phyloP scores from a whole-genome alignment of 208 protist genomes.

The Trypanosoma avium region DNA sequence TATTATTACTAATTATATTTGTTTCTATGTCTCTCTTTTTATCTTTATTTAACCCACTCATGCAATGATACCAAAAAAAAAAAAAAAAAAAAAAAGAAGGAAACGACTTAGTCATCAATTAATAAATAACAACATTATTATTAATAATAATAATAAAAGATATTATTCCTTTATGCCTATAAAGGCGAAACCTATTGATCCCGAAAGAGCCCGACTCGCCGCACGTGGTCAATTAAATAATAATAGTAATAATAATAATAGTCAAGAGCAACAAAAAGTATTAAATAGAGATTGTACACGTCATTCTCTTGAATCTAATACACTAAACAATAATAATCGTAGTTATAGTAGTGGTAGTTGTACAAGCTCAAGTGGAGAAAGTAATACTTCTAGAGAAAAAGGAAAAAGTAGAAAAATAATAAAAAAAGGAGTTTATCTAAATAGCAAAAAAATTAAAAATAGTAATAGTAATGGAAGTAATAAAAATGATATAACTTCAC shows the following conservation, averaged over 20 bases:
- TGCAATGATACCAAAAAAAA: no score
- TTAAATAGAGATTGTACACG: no score
- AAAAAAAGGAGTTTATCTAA: not conserved
- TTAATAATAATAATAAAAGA: conserved; percentile 18
- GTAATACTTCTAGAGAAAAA: not conserved
- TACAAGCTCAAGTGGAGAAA: conserved; percentile 25
- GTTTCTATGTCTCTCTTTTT: no score
- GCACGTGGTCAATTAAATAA: conserved; percentile 46
- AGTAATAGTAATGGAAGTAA: no score
- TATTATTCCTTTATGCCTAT: conserved; percentile 54
- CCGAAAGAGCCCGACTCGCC: conserved; percentile 43
- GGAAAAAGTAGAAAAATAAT: not conserved
- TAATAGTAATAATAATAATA: conserved; percentile 26
- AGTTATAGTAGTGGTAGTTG: conserved; percentile 33
- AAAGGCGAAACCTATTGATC: conserved; percentile 74
- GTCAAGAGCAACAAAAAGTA: no score
- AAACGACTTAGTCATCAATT: no score
- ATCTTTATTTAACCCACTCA: no score
- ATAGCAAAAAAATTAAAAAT: not conserved
- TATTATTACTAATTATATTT: no score
- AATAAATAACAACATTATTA: no score
- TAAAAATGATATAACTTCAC: not conserved
- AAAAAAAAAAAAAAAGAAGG: no score
- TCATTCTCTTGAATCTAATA: no score
- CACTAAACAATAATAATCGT: conserved; percentile 4